These are phyloP conservation scores for Pisolithus microcarpus DNA, from an alignment of 768 basidiomycete species.

Conservation along the genomic window DNA sequence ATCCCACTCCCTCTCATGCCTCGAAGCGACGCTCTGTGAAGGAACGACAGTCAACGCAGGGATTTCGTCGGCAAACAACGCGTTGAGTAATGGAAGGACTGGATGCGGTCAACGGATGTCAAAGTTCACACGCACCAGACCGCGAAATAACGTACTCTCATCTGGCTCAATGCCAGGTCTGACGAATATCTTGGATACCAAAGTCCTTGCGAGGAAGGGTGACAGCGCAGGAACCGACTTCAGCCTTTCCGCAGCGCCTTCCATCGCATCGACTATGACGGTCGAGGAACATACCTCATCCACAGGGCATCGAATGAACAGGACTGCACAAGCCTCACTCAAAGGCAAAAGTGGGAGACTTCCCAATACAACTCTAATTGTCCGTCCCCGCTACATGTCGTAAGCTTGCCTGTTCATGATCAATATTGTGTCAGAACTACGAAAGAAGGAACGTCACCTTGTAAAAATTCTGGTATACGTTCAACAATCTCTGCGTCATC, in stretches of 20 bases:
- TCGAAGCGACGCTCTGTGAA: slow-evolving; percentile 14
- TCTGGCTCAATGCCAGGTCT: slow-evolving; percentile 3
- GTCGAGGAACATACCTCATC: too few relatives aligned
- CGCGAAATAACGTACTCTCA: slow-evolving; percentile 11
- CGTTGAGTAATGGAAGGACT: slow-evolving; percentile 16
- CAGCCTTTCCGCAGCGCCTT: slow-evolving; percentile 9
- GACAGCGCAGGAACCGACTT: slow-evolving; percentile 9
- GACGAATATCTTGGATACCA: slow-evolving; percentile 23
- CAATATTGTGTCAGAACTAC: neutral
- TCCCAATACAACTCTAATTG: slow-evolving; percentile 38
- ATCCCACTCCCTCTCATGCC: slow-evolving; percentile 18
- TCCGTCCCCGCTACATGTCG: neutral
- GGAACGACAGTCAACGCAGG: slow-evolving; percentile 24
- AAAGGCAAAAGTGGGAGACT: slow-evolving; percentile 37
- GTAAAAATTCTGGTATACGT: neutral
- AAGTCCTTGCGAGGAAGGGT: slow-evolving; percentile 17
- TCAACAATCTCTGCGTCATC: slow-evolving; percentile 9
- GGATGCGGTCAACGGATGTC: neutral
- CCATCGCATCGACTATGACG: neutral
- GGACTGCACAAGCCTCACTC: slow-evolving; percentile 34
- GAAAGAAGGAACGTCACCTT: neutral
- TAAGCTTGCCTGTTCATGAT: neutral
- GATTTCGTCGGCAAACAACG: slow-evolving; percentile 17
- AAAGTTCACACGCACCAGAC: neutral
- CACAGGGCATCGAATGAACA: slow-evolving; percentile 35